phyloP scores from a whole-genome alignment of 805 yeast species.

The Spathaspora hagerdaliae region DNA sequence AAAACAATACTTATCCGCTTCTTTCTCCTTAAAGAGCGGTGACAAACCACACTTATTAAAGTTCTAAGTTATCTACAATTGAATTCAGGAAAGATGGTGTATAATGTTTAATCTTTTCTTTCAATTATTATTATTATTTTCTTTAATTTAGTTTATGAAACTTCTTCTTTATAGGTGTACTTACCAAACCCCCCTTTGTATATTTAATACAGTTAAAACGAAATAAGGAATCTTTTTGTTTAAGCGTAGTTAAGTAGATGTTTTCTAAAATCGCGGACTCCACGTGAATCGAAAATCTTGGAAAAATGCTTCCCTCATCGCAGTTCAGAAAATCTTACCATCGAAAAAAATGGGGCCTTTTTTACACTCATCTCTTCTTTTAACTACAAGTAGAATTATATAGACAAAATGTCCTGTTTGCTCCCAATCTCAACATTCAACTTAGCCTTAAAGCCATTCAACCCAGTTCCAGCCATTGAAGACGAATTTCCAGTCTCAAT shows the following conservation, averaged over 20 bases:
- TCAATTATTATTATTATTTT: constrained; percentile 1
- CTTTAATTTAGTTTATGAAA: background rate
- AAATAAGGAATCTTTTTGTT: background rate
- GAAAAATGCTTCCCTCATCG: too few species aligned
- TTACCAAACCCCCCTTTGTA: constrained; percentile 15
- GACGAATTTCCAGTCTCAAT: constrained; percentile 85
- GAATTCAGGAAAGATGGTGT: background rate
- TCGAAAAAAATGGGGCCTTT: too few species aligned
- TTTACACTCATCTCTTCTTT: too few species aligned
- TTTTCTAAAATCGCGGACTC: too few species aligned
- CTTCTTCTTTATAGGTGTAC: constrained; percentile 2
- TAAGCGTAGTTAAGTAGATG: background rate
- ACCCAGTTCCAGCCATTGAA: constrained; percentile 82
- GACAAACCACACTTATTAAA: constrained; percentile 98
- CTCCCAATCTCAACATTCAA: constrained; percentile 85
- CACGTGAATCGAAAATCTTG: too few species aligned
- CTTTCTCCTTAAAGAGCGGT: constrained; percentile 96
- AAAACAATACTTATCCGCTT: constrained; percentile 91
- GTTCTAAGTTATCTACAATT: constrained; percentile 54
- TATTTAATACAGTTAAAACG: constrained; percentile 25
- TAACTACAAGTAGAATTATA: too few species aligned
- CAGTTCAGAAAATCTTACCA: too few species aligned
- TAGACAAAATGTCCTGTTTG: constrained; percentile 21
- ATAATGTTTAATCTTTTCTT: too few species aligned
- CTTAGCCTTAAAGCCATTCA: constrained; percentile 80